phyloP scores from a whole-genome alignment of 345 rosid genomes.

The Brassica juncea region DNA sequence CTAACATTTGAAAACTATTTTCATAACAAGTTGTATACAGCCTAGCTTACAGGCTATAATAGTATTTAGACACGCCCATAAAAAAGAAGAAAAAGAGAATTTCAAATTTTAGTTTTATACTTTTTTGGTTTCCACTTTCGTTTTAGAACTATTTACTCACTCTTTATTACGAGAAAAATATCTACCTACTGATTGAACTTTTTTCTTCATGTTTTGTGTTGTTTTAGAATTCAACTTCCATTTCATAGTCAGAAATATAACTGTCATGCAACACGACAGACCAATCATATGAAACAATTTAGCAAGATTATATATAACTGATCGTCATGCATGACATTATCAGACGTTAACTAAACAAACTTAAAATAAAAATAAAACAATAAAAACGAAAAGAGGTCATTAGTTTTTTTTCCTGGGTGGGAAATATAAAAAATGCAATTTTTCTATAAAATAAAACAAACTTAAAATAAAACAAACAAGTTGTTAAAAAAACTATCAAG shows the following conservation, averaged over 20 bases:
- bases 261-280: slow-evolving; percentile 33
- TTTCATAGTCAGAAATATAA: not conserved
- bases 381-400: no score
- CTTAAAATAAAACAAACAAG: not conserved
- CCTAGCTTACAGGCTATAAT: not conserved
- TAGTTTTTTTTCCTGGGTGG: no score
- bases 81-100: not conserved
- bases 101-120: not conserved
- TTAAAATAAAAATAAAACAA: not conserved
- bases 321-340: slow-evolving; percentile 40
- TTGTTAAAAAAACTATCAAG: not conserved
- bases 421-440: no score
- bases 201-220: not conserved
- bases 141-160: not conserved
- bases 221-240: not conserved
- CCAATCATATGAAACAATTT: slow-evolving; percentile 1
- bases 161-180: not conserved
- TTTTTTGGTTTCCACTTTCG: not conserved
- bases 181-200: not conserved
- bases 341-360: not conserved
- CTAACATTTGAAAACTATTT: not conserved
- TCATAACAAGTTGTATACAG: not conserved
- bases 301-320: not conserved
- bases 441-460: not conserved
- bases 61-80: not conserved